These are phyloP conservation scores for Bjerkandera adusta DNA, from an alignment of 1,284 basidiomycete genomes.

Conservation along the genomic window DNA sequence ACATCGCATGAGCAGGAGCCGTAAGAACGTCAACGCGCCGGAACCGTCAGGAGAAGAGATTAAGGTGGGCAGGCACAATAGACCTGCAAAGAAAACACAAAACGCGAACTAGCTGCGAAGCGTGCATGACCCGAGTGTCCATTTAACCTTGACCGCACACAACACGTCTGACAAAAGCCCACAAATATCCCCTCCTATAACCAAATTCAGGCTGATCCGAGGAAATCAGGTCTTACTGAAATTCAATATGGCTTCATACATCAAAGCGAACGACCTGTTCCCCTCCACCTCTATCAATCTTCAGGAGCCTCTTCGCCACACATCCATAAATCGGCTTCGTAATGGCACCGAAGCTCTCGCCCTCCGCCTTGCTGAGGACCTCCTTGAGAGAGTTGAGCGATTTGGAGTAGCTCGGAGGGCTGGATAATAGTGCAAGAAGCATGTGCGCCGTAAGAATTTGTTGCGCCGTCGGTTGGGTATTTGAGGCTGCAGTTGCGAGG, in stretches of 20 bases:
- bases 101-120: too few species aligned
- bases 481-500: slow-evolving; percentile 31
- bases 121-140: too few species aligned
- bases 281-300: slow-evolving; percentile 68
- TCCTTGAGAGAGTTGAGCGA: slow-evolving; percentile 64
- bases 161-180: too few species aligned
- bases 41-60: too few species aligned
- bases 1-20: too few species aligned
- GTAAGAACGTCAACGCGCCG: too few species aligned
- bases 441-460: slow-evolving; percentile 70
- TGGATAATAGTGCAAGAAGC: slow-evolving; percentile 51
- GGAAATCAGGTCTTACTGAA: too few species aligned
- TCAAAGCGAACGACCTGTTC: slow-evolving; percentile 75
- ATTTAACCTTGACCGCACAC: too few species aligned
- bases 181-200: too few species aligned
- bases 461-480: slow-evolving; percentile 46
- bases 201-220: too few species aligned
- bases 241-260: slow-evolving; percentile 30
- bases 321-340: slow-evolving; percentile 62
- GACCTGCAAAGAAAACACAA: too few species aligned
- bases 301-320: slow-evolving; percentile 70
- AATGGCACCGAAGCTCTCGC: slow-evolving; percentile 37
- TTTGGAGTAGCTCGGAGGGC: slow-evolving; percentile 51
- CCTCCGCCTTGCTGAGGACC: slow-evolving; percentile 38
- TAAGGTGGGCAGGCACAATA: too few species aligned